Percentiles rank a stretch among this genome's conserved stretches.
phyloP scores from a whole-genome alignment of 495 filamentous ascomycete species.

The Glonium stellatum region DNA sequence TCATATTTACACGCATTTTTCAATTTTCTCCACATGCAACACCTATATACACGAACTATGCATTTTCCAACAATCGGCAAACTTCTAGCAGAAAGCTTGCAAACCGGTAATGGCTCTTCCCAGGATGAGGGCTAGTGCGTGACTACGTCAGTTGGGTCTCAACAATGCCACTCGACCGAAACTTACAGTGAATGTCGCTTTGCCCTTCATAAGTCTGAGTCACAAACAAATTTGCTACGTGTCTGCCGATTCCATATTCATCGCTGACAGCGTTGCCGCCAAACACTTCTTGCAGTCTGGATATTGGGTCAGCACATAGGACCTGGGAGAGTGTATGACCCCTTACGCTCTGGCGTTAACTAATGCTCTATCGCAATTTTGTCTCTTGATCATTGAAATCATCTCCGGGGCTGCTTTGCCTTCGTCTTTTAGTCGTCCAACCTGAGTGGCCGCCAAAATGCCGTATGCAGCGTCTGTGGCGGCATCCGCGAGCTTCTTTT shows the following conservation, averaged over 20 bases:
- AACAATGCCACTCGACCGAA: neutral
- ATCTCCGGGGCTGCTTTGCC: conserved; percentile 86
- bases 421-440: conserved; percentile 86
- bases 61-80: neutral
- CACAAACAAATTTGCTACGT: conserved; percentile 94
- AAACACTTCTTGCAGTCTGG: conserved; percentile 84
- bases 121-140: conserved; percentile 52
- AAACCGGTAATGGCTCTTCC: conserved; percentile 64
- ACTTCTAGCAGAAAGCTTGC: conserved; percentile 55
- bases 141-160: conserved; percentile 16
- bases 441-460: conserved; percentile 76
- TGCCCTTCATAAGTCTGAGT: conserved; percentile 98
- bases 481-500: conserved; percentile 95
- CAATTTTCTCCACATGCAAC: neutral
- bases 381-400: conserved; percentile 97
- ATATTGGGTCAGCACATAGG: conserved; percentile 1
- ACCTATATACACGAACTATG: neutral
- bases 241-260: conserved; percentile 89
- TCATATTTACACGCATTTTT: conserved; percentile 1
- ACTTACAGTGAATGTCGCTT: conserved; percentile 90
- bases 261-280: conserved; percentile 96
- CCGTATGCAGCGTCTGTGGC: conserved; percentile 87
- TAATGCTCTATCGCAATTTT: conserved; percentile 92
- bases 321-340: neutral
- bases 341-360: conserved; percentile 65